phyloP scores from a whole-genome alignment of 306 rosid species.

The Spatholobus suberectus region DNA sequence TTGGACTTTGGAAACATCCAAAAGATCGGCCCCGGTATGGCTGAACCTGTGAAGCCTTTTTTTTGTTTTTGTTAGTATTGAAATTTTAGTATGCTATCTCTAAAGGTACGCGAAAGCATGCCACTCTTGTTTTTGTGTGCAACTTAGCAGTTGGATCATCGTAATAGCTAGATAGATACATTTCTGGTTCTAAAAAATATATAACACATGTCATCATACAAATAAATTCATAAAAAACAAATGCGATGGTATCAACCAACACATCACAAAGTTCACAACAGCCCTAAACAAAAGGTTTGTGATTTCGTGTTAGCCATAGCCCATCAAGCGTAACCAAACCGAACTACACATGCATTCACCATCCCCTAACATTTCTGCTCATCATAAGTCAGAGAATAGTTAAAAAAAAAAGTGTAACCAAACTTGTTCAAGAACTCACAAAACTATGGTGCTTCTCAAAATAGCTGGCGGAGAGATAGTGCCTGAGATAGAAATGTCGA shows the following conservation, averaged over 20 bases:
- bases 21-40: too few relatives aligned
- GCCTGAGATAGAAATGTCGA: conserved; percentile 27
- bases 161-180: too few relatives aligned
- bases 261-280: conserved; percentile 37
- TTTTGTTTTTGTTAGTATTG: too few relatives aligned
- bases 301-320: conserved; percentile 27
- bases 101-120: background rate
- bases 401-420: background rate
- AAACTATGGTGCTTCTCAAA: conserved; percentile 29
- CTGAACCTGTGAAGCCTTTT: too few relatives aligned
- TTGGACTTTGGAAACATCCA: too few relatives aligned
- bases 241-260: conserved; percentile 31
- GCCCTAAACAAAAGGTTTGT: conserved; percentile 26
- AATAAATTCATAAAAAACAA: conserved; percentile 29
- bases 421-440: background rate
- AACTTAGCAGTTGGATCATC: conserved; percentile 8
- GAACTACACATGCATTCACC: conserved; percentile 30
- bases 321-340: background rate
- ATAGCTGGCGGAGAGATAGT: conserved; percentile 42
- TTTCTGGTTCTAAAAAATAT: too few relatives aligned
- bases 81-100: background rate
- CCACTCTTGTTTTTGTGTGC: background rate
- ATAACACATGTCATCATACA: too few relatives aligned
- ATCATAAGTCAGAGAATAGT: background rate
- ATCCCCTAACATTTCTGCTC: background rate